Percentiles rank a stretch among this genome's conserved stretches.
Evolutionary conservation across 2,329 filamentous ascomycete genomes (phyloP).

Genomic region (Aureobasidium namibiae): DNA sequence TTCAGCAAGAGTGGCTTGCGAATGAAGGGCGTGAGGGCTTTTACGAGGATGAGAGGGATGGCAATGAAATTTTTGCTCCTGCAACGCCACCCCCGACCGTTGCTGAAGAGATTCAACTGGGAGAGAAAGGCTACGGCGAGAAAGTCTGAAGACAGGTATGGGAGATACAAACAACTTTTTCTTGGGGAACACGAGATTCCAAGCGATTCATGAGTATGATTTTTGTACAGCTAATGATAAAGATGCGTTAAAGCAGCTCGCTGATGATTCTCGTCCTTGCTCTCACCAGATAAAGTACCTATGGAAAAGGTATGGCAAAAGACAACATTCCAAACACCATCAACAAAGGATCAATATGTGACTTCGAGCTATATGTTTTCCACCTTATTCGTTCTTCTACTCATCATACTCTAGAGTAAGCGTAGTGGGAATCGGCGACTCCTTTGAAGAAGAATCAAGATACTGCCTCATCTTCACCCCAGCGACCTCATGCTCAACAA

Average conservation of each 20-base stretch:
- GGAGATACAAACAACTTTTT: no score
- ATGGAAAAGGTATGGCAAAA: no score
- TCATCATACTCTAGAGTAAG: constrained; percentile 36
- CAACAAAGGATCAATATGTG: no score
- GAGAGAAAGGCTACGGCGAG: not conserved
- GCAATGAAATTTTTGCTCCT: constrained; percentile 9
- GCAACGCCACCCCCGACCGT: constrained; percentile 11
- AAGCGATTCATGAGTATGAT: no score
- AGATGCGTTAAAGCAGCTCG: no score
- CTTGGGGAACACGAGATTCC: no score
- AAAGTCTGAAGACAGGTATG: not conserved
- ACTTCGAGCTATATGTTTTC: not conserved
- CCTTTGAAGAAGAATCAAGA: constrained; percentile 40
- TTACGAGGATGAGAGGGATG: constrained; percentile 9
- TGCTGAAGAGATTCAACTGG: not conserved
- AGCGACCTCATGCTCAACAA: constrained; percentile 38
- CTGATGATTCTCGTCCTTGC: no score
- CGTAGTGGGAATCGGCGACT: constrained; percentile 38
- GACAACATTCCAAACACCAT: no score
- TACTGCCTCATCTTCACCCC: constrained; percentile 42
- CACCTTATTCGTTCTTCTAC: not conserved
- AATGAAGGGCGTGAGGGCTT: constrained; percentile 14
- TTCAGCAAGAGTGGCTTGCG: constrained; percentile 12
- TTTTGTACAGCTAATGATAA: no score
- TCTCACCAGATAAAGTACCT: no score